A percentile compares a stretch with the other conserved stretches of the same genome.
These are phyloP conservation scores for Jatropha multifida DNA, from an alignment of 441 rosid genomes.

Conservation along the genomic window DNA sequence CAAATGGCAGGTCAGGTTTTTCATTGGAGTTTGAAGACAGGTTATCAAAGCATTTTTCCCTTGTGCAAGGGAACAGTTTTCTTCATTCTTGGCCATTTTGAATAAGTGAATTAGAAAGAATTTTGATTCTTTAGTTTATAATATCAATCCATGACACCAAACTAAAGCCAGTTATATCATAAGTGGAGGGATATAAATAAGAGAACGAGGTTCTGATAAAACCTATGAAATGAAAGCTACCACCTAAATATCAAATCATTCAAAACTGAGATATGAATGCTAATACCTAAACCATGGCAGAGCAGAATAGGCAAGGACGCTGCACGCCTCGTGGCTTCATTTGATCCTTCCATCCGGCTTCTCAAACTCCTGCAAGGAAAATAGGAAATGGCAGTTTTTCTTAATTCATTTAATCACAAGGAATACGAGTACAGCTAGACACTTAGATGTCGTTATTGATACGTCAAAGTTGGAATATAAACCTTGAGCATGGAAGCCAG, in stretches of 20 bases:
- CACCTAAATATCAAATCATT: background rate
- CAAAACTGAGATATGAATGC: background rate
- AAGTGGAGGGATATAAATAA: background rate
- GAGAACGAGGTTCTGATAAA: background rate
- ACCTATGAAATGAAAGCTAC: background rate
- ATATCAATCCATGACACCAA: background rate
- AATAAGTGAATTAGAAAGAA: background rate
- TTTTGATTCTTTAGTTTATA: background rate
- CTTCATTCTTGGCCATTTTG: background rate
- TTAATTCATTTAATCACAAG: conserved; percentile 2
- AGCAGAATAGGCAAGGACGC: conserved; percentile 74
- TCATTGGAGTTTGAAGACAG: background rate
- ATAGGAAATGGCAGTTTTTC: background rate
- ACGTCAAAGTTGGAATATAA: conserved; percentile 13
- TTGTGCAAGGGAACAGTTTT: background rate
- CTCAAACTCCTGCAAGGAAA: conserved; percentile 51
- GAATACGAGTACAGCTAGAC: conserved; percentile 19
- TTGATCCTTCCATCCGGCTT: conserved; percentile 40
- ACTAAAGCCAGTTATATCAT: too few relatives aligned
- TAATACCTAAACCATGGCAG: conserved; percentile 76
- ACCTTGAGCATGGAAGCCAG: conserved; percentile 96
- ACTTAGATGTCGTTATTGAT: background rate
- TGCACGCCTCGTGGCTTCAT: conserved; percentile 53
- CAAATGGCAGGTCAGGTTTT: background rate
- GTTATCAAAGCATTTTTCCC: background rate